Conservation (phyloP, 306 rosid species). For the Luffa aegyptiaca region DNA sequence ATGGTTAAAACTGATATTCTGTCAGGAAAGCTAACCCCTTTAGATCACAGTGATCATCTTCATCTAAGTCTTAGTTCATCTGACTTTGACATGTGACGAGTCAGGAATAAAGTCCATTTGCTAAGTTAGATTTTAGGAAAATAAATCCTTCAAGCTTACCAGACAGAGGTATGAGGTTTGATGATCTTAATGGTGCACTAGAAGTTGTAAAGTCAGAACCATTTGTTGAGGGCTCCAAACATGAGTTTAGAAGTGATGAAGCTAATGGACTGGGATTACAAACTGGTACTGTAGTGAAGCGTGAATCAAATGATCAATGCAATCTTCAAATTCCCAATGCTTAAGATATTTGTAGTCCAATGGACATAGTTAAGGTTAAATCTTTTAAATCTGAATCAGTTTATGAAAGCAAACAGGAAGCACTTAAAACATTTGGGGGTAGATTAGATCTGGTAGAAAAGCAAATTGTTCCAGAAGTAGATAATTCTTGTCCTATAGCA, state of each 20-base stretch:
- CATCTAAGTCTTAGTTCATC: slow-evolving; percentile 26
- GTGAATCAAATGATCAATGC: slow-evolving; percentile 26
- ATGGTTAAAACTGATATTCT: slow-evolving; percentile 10
- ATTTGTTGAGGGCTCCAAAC: slow-evolving; percentile 39
- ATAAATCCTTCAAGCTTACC: slow-evolving; percentile 17
- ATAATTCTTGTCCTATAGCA: slow-evolving; percentile 16
- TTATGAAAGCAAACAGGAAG: slow-evolving; percentile 20
- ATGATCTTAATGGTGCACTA: slow-evolving; percentile 24
- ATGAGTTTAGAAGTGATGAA: slow-evolving; percentile 23
- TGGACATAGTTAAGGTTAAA: slow-evolving; percentile 22
- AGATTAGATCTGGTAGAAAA: slow-evolving; percentile 19
- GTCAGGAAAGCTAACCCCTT: slow-evolving; percentile 15
- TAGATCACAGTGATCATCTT: slow-evolving; percentile 21
- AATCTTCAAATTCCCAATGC: slow-evolving; percentile 19
- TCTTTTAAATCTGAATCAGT: slow-evolving; percentile 22
- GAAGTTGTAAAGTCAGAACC: slow-evolving; percentile 68
- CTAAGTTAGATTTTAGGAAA: slow-evolving; percentile 22
- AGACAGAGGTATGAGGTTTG: slow-evolving; percentile 12
- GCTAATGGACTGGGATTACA: slow-evolving; percentile 18
- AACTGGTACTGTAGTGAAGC: slow-evolving; percentile 23
- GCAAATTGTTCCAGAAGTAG: slow-evolving; percentile 18
- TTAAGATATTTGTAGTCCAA: slow-evolving; percentile 13
- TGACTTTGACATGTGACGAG: slow-evolving; percentile 8
- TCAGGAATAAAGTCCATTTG: slow-evolving; percentile 22
- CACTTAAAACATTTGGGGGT: slow-evolving; percentile 24